Percentiles rank a stretch among this genome's conserved stretches.
These are phyloP conservation scores for Pholiota conissans DNA, from an alignment of 768 basidiomycete species.

Conservation along the genomic window DNA sequence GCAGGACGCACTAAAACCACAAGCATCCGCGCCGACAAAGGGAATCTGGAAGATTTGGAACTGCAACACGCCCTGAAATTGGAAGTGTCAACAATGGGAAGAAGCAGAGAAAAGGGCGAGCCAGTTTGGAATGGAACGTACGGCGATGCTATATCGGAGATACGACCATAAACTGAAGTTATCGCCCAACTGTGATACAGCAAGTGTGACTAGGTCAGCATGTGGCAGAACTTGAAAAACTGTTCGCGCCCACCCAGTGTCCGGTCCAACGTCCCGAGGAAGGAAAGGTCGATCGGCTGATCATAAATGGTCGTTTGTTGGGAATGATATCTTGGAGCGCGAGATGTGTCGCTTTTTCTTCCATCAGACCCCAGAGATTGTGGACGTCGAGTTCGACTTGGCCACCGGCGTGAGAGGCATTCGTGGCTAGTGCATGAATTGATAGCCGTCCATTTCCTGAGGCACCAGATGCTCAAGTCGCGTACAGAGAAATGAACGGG, in stretches of 20 bases:
- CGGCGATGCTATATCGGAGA: conserved; percentile 60
- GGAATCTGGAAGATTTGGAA: conserved; percentile 86
- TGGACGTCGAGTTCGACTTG: conserved; percentile 66
- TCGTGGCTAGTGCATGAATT: conserved; percentile 60
- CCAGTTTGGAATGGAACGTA: conserved; percentile 22
- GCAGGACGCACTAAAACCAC: conserved; percentile 53
- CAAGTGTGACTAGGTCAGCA: conserved; percentile 9
- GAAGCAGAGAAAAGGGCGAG: not conserved
- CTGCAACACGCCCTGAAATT: conserved; percentile 67
- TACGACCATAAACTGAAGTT: conserved; percentile 77
- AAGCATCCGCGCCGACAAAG: conserved; percentile 81
- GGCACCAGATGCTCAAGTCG: not conserved
- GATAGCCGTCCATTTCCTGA: conserved; percentile 55
- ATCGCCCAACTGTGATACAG: conserved; percentile 59
- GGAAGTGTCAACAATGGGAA: not conserved
- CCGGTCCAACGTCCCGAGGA: conserved; percentile 71
- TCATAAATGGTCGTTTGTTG: conserved; percentile 68
- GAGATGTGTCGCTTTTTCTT: conserved; percentile 63
- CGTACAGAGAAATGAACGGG: not conserved
- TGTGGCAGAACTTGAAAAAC: conserved; percentile 10
- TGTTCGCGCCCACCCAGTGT: conserved; percentile 54
- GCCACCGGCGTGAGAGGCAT: conserved; percentile 68
- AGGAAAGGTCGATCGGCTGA: conserved; percentile 69
- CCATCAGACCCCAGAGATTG: conserved; percentile 73
- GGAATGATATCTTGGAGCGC: conserved; percentile 55